phyloP scores from a whole-genome alignment of 2,329 filamentous ascomycete species.

The Penicillium sclerotiorum region DNA sequence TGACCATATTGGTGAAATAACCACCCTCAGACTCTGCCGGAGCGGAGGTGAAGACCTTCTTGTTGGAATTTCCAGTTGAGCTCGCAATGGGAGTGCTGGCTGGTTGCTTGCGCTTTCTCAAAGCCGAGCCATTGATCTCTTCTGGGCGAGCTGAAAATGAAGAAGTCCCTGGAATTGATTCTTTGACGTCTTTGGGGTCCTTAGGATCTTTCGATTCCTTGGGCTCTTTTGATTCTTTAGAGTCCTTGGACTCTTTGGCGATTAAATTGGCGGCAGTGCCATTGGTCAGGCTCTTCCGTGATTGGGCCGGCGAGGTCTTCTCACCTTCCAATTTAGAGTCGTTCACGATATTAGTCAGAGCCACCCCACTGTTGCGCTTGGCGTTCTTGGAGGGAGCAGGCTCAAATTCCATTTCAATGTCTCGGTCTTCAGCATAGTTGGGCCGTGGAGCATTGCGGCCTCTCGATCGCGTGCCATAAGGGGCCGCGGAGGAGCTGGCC shows the following conservation, averaged over 20 bases:
- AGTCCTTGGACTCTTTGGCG: no score
- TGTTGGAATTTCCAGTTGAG: conserved; percentile 33
- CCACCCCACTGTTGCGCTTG: conserved; percentile 34
- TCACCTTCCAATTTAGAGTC: conserved; percentile 41
- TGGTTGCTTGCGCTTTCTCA: conserved; percentile 86
- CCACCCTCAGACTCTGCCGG: conserved; percentile 35
- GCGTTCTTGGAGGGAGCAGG: conserved; percentile 35
- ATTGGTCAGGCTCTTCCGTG: no score
- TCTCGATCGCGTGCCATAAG: conserved; percentile 91
- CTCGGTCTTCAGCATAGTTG: conserved; percentile 94
- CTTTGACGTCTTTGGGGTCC: no score
- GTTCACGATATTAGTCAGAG: conserved; percentile 30
- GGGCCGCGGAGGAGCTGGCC: conserved; percentile 57
- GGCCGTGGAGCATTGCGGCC: conserved; percentile 81
- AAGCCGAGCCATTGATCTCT: conserved; percentile 48
- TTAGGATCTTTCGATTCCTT: conserved; percentile 35
- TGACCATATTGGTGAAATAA: conserved; percentile 80
- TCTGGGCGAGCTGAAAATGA: conserved; percentile 58
- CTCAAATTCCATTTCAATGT: conserved; percentile 89
- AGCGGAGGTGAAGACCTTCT: conserved; percentile 40
- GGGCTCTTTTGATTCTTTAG: no score
- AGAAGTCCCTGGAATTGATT: conserved; percentile 60
- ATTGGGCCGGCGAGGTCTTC: conserved; percentile 42
- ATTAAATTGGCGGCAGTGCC: no score
- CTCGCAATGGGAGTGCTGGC: conserved; percentile 39